Percentiles rank a stretch among this genome's conserved stretches.
phyloP scores from a whole-genome alignment of 2,329 filamentous ascomycete genomes.

The Penicillium vulpinum region DNA sequence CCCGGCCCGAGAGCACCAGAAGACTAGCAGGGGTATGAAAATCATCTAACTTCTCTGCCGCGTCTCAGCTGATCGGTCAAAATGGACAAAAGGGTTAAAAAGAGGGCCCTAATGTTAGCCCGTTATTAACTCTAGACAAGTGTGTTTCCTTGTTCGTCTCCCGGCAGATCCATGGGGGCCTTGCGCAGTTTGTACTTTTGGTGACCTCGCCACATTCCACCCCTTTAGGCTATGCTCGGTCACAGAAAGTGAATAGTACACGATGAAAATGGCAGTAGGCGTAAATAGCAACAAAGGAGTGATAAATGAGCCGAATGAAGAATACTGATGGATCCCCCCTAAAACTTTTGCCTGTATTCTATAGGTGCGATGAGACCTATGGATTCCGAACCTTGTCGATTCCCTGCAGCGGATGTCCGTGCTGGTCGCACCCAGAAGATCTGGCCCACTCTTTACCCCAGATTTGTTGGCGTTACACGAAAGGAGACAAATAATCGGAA shows the following conservation, averaged over 20 bases:
- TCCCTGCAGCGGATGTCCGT: constrained; percentile 32
- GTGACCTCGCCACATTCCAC: constrained; percentile 22
- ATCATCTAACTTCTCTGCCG: constrained; percentile 11
- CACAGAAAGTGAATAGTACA: neutral
- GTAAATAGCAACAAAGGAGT: neutral
- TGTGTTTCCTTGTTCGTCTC: constrained; percentile 20
- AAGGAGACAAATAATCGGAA: constrained; percentile 3
- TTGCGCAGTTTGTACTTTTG: constrained; percentile 16
- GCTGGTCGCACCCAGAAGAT: constrained; percentile 24
- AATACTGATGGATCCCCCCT: neutral
- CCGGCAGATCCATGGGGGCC: constrained; percentile 20
- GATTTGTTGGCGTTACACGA: constrained; percentile 22
- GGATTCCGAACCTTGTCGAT: constrained; percentile 20
- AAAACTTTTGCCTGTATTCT: neutral
- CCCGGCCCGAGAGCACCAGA: constrained; percentile 9
- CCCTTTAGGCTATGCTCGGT: constrained; percentile 6
- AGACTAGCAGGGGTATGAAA: constrained; percentile 19
- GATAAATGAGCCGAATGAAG: neutral
- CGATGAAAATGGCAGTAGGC: neutral
- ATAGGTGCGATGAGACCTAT: constrained; percentile 7
- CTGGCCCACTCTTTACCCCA: constrained; percentile 31
- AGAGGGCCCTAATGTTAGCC: neutral
- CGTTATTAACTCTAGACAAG: constrained; percentile 6
- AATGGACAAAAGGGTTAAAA: constrained; percentile 12
- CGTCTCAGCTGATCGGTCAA: constrained; percentile 22